Conservation (phyloP, 164 flowering plant genomes). For the Malania oleifera region DNA sequence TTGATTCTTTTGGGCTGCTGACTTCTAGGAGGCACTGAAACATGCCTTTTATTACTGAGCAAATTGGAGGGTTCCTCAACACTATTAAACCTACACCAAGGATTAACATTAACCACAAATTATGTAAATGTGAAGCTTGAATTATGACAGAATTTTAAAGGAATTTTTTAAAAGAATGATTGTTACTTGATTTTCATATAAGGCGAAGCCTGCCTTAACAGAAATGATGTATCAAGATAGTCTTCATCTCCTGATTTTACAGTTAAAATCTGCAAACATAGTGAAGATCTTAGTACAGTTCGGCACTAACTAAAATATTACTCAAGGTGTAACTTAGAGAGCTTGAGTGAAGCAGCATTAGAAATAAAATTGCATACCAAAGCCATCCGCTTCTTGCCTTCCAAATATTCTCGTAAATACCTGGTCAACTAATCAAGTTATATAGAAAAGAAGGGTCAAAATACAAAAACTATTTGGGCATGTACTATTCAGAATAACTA, state of each 20-base stretch:
- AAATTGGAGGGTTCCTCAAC: conserved; percentile 32
- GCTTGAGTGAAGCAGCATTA: neutral
- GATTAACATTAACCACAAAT: neutral
- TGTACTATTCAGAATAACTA: neutral
- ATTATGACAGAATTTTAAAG: neutral
- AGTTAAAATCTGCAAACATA: conserved; percentile 61
- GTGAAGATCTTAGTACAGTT: neutral
- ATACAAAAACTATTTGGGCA: neutral
- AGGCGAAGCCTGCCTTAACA: conserved; percentile 85
- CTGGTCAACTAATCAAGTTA: conserved; percentile 54
- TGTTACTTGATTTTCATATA: conserved; percentile 69
- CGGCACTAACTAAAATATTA: neutral
- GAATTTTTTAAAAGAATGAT: neutral
- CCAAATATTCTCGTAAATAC: conserved; percentile 78
- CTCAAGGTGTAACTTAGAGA: neutral
- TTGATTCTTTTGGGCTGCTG: conserved; percentile 54
- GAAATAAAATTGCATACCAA: conserved; percentile 42
- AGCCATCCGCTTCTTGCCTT: conserved; percentile 86
- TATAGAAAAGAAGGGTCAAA: neutral
- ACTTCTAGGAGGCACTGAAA: conserved; percentile 22
- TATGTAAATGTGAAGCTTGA: neutral
- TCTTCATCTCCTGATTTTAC: conserved; percentile 73
- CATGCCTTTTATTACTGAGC: conserved; percentile 46
- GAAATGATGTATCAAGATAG: conserved; percentile 65
- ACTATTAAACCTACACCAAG: conserved; percentile 36